Conservation (phyloP, 176 grass and related monocot genomes). For the Oryza rufipogon region DNA sequence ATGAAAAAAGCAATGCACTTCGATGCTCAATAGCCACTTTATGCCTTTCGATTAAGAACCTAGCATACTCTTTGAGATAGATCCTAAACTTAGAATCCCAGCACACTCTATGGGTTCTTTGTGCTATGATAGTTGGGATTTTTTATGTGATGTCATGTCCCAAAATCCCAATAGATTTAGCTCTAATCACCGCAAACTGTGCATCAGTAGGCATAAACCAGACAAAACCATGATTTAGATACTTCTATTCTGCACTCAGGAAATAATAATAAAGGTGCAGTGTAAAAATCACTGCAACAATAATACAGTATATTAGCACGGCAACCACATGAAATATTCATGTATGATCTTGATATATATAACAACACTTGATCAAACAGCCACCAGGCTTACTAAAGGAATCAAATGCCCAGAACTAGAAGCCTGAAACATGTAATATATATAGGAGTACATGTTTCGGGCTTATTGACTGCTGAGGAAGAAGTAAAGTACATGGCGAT, state of each 20-base stretch:
- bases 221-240: background rate
- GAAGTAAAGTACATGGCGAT: background rate
- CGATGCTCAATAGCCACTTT: background rate
- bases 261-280: too few species aligned
- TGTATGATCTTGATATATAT: background rate
- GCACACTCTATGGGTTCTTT: background rate
- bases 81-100: background rate
- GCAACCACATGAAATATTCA: background rate
- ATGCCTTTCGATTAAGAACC: slow-evolving; percentile 23
- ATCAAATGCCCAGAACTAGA: background rate
- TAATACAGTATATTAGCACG: background rate
- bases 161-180: slow-evolving; percentile 11
- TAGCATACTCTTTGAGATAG: slow-evolving; percentile 11
- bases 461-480: background rate
- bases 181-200: background rate
- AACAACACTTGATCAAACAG: background rate
- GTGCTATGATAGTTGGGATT: background rate
- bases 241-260: background rate
- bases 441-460: too few species aligned
- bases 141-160: background rate
- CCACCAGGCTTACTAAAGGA: background rate
- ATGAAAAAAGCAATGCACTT: slow-evolving; percentile 3
- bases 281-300: background rate
- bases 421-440: background rate
- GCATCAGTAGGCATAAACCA: background rate